Evolutionary conservation across 2,329 filamentous ascomycete genomes (phyloP).

Genomic region (Aspergillus fructus): DNA sequence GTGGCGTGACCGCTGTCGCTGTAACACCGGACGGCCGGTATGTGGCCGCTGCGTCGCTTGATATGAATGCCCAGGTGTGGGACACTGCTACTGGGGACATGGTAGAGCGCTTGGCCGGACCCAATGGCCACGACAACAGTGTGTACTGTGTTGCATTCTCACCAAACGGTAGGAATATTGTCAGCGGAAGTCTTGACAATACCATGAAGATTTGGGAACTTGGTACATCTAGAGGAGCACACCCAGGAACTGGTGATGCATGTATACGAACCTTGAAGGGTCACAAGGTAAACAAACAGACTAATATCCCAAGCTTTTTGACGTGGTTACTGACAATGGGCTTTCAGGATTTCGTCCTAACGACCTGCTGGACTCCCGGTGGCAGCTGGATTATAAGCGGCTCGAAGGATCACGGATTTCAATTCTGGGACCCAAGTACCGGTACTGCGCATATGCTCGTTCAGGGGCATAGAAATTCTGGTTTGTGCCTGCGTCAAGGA

Average conservation of each 20-base stretch:
- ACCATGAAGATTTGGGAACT: constrained; percentile 99
- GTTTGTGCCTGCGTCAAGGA: constrained; percentile 41
- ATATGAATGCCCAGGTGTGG: constrained; percentile 98
- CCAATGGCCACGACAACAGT: constrained; percentile 92
- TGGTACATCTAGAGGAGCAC: constrained; percentile 74
- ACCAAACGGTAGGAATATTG: constrained; percentile 85
- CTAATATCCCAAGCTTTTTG: constrained; percentile 24
- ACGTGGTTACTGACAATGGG: not conserved
- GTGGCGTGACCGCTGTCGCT: constrained; percentile 94
- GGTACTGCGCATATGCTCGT: constrained; percentile 96
- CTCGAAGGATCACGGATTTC: constrained; percentile 94
- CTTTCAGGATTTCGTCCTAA: constrained; percentile 85
- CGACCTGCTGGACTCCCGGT: constrained; percentile 93
- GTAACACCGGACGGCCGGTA: constrained; percentile 94
- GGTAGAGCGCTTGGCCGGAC: constrained; percentile 86
- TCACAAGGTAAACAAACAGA: constrained; percentile 65
- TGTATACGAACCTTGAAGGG: constrained; percentile 97
- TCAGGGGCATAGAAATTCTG: constrained; percentile 96
- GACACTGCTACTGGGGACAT: constrained; percentile 83
- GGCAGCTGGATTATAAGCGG: constrained; percentile 94
- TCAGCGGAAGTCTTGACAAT: constrained; percentile 92
- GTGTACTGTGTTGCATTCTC: constrained; percentile 97
- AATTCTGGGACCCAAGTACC: constrained; percentile 96
- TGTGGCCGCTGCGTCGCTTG: constrained; percentile 89
- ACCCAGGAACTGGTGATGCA: not conserved